Conservation (phyloP, 163 green algal genomes). For the Scenedesmus sp. region DNA sequence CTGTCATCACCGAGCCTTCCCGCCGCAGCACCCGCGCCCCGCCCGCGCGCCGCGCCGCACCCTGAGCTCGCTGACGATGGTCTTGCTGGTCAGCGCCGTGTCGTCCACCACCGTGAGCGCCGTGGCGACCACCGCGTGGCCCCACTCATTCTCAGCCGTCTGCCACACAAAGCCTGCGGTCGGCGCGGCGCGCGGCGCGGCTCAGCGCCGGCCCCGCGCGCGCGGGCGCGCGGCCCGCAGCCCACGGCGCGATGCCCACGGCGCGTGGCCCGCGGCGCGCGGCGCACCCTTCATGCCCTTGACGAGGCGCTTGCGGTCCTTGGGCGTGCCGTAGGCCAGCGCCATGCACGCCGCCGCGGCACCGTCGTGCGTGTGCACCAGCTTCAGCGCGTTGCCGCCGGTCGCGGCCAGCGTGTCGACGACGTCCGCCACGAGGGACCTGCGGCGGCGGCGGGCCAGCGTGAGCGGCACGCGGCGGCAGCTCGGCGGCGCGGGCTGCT, state of each 20-base stretch:
- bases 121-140: conserved; percentile 77
- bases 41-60: conserved; percentile 40
- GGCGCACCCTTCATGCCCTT: conserved; percentile 80
- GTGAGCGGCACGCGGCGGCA: too few relatives aligned
- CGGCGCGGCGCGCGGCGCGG: too few relatives aligned
- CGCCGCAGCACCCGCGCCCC: neutral
- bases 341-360: conserved; percentile 74
- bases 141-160: conserved; percentile 86
- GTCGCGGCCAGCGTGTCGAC: conserved; percentile 74
- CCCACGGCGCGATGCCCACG: neutral
- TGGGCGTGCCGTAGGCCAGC: conserved; percentile 78
- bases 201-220: too few relatives aligned
- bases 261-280: too few relatives aligned
- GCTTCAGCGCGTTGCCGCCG: conserved; percentile 81
- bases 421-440: conserved; percentile 71
- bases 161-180: conserved; percentile 70
- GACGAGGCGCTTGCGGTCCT: conserved; percentile 82
- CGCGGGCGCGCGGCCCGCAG: too few relatives aligned
- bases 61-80: conserved; percentile 79
- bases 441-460: too few relatives aligned
- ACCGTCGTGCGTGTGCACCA: conserved; percentile 91
- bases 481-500: too few relatives aligned
- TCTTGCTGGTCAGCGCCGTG: conserved; percentile 83
- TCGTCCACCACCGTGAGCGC: conserved; percentile 84
- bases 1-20: conserved; percentile 63